Evolutionary conservation across 2,329 filamentous ascomycete species (phyloP).

Genomic region (Trichothecium sympodiale): DNA sequence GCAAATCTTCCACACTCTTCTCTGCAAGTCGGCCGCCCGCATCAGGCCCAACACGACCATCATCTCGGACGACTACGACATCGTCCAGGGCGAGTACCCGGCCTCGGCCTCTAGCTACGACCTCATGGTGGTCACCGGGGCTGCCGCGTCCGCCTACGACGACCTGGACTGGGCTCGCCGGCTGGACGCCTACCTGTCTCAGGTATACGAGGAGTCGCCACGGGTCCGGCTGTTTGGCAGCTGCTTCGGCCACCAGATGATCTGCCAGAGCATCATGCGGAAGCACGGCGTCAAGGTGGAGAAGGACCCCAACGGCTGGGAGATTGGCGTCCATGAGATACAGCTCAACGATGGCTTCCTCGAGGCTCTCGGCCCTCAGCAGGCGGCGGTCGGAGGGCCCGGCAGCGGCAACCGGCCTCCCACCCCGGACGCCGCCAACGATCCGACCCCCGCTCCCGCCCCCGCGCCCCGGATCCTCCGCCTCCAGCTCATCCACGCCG

Average conservation of each 20-base stretch:
- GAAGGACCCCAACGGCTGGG: conserved; percentile 17
- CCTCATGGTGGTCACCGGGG: conserved; percentile 26
- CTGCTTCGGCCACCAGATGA: conserved; percentile 31
- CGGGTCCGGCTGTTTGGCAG: conserved; percentile 27
- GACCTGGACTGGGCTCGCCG: conserved; percentile 11
- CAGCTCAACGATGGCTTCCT: conserved; percentile 12
- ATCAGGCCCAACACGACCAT: conserved; percentile 6
- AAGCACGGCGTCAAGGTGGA: conserved; percentile 13
- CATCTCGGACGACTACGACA: conserved; percentile 21
- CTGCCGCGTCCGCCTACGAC: conserved; percentile 20
- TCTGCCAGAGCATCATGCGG: conserved; percentile 24
- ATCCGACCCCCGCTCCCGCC: background rate
- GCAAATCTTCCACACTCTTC: conserved; percentile 10
- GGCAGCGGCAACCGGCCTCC: background rate
- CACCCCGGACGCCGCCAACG: background rate
- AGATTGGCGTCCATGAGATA: conserved; percentile 18
- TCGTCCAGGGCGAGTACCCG: conserved; percentile 22
- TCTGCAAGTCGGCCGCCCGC: conserved; percentile 7
- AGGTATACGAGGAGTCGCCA: conserved; percentile 15
- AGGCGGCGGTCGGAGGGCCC: conserved; percentile 7
- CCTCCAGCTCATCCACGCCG: conserved; percentile 25
- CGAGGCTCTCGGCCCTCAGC: conserved; percentile 3
- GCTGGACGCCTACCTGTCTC: conserved; percentile 11
- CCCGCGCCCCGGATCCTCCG: conserved; percentile 7
- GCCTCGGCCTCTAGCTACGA: conserved; percentile 16